A percentile compares a stretch with the other conserved stretches of the same genome.
These are phyloP conservation scores for Yamadazyma spencermartinsiae DNA, from an alignment of 1,139 yeast genomes.

Conservation along the genomic window DNA sequence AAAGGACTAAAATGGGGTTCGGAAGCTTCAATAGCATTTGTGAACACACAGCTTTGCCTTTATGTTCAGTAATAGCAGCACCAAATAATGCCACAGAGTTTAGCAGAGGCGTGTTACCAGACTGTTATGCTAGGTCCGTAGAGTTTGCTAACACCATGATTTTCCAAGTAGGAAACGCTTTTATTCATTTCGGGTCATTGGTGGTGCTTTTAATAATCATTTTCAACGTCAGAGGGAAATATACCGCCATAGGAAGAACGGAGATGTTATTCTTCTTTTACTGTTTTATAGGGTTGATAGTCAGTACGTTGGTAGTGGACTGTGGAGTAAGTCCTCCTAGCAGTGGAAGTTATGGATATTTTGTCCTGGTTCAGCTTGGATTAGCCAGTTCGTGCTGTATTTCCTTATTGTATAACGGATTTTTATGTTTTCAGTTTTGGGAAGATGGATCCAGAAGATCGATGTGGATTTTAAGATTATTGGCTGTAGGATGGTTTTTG, in stretches of 20 bases:
- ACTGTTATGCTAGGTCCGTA: conserved; percentile 83
- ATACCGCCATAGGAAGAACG: conserved; percentile 89
- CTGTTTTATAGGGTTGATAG: conserved; percentile 54
- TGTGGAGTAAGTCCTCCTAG: conserved; percentile 93
- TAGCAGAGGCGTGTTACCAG: conserved; percentile 63
- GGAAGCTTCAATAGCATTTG: conserved; percentile 76
- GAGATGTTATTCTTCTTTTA: conserved; percentile 81
- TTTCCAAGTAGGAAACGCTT: conserved; percentile 87
- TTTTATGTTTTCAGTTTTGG: conserved; percentile 86
- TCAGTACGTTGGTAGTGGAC: conserved; percentile 75
- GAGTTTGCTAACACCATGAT: conserved; percentile 89
- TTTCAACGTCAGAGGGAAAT: conserved; percentile 78
- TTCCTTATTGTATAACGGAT: conserved; percentile 69
- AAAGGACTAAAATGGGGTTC: conserved; percentile 43
- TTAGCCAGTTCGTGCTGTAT: conserved; percentile 69
- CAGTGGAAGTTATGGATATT: conserved; percentile 69
- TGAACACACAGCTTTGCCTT: conserved; percentile 67
- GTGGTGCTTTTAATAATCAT: conserved; percentile 65
- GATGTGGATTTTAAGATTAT: conserved; percentile 54
- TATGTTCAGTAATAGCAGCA: conserved; percentile 66
- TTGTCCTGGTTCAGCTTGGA: conserved; percentile 81
- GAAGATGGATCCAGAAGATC: conserved; percentile 83
- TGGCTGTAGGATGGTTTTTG: conserved; percentile 54
- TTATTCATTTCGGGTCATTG: conserved; percentile 77
- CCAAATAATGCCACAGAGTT: conserved; percentile 28